Evolutionary conservation across 2,329 filamentous ascomycete genomes (phyloP), one percentile per base, ranked within the genome.

Genomic region (Colletotrichum agaves): DNA sequence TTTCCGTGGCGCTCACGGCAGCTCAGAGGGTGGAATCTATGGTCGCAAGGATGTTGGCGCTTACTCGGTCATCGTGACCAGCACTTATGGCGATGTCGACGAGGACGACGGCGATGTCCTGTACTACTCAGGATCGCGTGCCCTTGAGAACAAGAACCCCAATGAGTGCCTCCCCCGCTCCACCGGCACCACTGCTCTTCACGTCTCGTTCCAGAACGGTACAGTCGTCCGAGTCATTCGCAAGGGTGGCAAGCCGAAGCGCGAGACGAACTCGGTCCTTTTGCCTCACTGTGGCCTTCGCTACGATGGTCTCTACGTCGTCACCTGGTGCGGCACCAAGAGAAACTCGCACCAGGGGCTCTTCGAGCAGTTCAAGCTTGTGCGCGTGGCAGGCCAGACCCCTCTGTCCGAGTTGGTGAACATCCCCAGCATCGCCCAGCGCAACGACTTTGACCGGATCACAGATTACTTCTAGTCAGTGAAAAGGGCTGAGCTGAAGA

Each of bases 1-100:
- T 0, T 81, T 84, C 10, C 82, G 86, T 61, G 86, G 87, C 3
- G 86, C 84, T 0, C 87, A 89, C 70, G 87, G 85, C 2, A 70
- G 75, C 0, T 69, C 77, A 0, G 78, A 84, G 72, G 81, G 77
- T 3, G 85, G 85, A 3, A 89, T 90, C 39, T 81, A 75, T 15
- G 87, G 88, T 2, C 77, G 77, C 10, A 72, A 70, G 1, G 72
- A 73, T 0, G 57, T 76, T 1, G 88, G 88, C 1, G 85, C 86
- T 0, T 86, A 80, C 53, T 87, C 84, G 0, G 82, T 90, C 49
- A 82, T 91, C 0, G 76, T 90, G 10, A 83, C 84, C 0, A 66
- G 69, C 15, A 50, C 59, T 11, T 78, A 78, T 65, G 59, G 67
- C 10, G 65, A 71, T 1, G 50, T 75, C 0, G 74, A 78, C 53